Percentiles rank a stretch among this genome's conserved stretches.
Conservation (phyloP, 2,329 filamentous ascomycete genomes). For the Diplodia scrobiculata region DNA sequence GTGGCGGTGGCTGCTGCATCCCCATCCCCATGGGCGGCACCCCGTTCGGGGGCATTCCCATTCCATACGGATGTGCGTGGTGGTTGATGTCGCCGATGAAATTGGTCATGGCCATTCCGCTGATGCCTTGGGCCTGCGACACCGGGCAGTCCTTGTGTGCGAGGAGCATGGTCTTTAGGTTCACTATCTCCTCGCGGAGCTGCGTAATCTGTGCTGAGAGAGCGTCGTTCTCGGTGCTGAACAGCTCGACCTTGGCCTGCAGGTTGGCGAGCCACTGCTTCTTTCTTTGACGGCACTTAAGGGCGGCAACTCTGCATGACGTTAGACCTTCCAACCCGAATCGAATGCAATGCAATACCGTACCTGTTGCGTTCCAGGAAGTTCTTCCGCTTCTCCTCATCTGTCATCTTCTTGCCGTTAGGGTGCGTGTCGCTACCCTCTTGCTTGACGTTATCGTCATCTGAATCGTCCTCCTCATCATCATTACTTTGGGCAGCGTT, state of each 20-base stretch:
- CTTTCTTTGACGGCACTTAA: slow-evolving; percentile 97
- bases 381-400: slow-evolving; percentile 97
- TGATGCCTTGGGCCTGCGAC: slow-evolving; percentile 78
- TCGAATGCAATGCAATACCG: slow-evolving; percentile 38
- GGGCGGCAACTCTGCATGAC: slow-evolving; percentile 74
- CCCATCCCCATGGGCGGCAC: slow-evolving; percentile 42
- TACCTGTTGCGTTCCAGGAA: slow-evolving; percentile 96
- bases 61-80: slow-evolving; percentile 54
- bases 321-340: slow-evolving; percentile 34
- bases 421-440: slow-evolving; percentile 36
- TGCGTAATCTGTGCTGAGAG: slow-evolving; percentile 80
- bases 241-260: slow-evolving; percentile 91
- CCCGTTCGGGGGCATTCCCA: slow-evolving; percentile 48
- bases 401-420: slow-evolving; percentile 82
- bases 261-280: slow-evolving; percentile 98
- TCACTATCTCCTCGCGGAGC: slow-evolving; percentile 88
- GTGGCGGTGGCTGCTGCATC: slow-evolving; percentile 37
- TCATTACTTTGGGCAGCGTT: slow-evolving; percentile 43
- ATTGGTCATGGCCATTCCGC: slow-evolving; percentile 53
- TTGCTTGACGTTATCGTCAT: slow-evolving; percentile 47
- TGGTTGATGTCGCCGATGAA: slow-evolving; percentile 51
- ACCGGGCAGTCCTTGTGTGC: slow-evolving; percentile 97
- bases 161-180: slow-evolving; percentile 86
- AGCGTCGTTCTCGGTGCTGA: slow-evolving; percentile 86
- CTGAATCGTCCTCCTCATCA: slow-evolving; percentile 58